Evolutionary conservation across 306 rosid genomes (phyloP).

Genomic region (Pyrus bretschneideri): DNA sequence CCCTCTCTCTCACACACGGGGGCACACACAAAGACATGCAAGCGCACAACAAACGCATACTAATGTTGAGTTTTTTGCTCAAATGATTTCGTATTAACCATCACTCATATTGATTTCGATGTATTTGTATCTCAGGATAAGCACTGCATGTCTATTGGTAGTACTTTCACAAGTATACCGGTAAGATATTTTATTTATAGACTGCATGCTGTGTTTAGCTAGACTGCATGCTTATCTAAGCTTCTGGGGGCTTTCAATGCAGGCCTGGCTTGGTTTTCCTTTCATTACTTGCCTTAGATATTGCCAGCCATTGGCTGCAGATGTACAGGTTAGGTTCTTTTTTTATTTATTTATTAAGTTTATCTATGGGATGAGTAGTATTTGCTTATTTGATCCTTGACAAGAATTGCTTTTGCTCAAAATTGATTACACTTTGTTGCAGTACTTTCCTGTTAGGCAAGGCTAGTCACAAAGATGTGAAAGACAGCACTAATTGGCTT

Average conservation of each 20-base stretch:
- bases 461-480: conserved; percentile 94
- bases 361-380: not conserved
- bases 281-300: conserved; percentile 89
- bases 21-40: not conserved
- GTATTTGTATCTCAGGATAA: conserved; percentile 58
- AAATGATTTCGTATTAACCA: conserved; percentile 1
- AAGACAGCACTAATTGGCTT: conserved; percentile 95
- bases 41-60: not conserved
- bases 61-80: not conserved
- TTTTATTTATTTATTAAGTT: not conserved
- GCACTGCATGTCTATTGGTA: conserved; percentile 93
- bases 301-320: conserved; percentile 98
- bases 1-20: not conserved
- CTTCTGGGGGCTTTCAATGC: conserved; percentile 31
- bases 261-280: conserved; percentile 85
- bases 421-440: conserved; percentile 25
- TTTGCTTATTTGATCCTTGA: not conserved
- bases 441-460: conserved; percentile 93
- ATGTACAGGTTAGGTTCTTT: conserved; percentile 70
- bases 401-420: not conserved
- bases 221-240: conserved; percentile 25
- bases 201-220: conserved; percentile 8
- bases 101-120: conserved; percentile 13
- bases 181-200: conserved; percentile 33
- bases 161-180: conserved; percentile 84